Conservation (phyloP, 768 basidiomycete genomes). For the Pleurotus pulmonarius region DNA sequence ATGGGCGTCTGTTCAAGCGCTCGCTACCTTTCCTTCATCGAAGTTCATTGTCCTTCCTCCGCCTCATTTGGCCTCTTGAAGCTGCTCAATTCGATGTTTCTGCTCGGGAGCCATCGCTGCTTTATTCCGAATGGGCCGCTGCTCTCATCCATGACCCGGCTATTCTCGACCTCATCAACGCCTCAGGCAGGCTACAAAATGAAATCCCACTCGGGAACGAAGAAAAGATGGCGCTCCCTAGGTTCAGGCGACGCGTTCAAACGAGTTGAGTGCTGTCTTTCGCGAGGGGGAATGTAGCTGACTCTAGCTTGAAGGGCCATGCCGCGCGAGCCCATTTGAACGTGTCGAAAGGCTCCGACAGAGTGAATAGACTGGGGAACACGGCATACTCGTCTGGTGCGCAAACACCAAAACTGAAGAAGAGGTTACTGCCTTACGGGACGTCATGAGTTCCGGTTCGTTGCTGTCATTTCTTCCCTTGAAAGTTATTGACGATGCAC, state of each 20-base stretch:
- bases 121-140: slow-evolving; percentile 10
- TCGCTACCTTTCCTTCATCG: background rate
- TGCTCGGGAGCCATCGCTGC: background rate
- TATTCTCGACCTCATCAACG: slow-evolving; percentile 59
- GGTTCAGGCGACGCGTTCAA: slow-evolving; percentile 67
- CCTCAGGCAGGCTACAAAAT: slow-evolving; percentile 67
- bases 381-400: slow-evolving; percentile 63
- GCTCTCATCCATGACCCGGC: slow-evolving; percentile 22
- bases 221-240: slow-evolving; percentile 76
- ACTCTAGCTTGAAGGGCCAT: slow-evolving; percentile 42
- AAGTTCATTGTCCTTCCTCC: background rate
- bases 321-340: slow-evolving; percentile 76
- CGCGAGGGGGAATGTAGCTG: background rate
- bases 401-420: slow-evolving; percentile 68
- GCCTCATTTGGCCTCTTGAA: too few species aligned
- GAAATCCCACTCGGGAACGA: slow-evolving; percentile 77
- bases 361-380: slow-evolving; percentile 62
- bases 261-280: slow-evolving; percentile 47
- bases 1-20: too few species aligned
- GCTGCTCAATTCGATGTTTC: background rate
- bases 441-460: slow-evolving; percentile 16
- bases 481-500: background rate
- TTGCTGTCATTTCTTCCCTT: too few species aligned
- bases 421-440: slow-evolving; percentile 65
- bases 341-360: slow-evolving; percentile 56